phyloP scores from a whole-genome alignment of 768 basidiomycete genomes.

The Suillus variegatus region DNA sequence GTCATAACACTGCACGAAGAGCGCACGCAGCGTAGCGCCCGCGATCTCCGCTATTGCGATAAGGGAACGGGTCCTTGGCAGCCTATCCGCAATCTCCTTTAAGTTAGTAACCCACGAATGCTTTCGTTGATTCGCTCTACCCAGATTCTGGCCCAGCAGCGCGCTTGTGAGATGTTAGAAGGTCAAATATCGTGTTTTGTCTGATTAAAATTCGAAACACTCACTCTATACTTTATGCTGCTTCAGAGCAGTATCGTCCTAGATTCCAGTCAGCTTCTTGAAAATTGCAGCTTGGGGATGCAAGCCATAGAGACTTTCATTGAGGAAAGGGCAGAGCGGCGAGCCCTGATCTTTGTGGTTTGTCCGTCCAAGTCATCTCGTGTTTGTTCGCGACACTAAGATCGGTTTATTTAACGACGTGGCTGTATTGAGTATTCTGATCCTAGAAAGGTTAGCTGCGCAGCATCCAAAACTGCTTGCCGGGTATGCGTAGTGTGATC shows the following conservation, averaged over 20 bases:
- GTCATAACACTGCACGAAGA: neutral
- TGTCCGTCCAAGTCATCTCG: neutral
- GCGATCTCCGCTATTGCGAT: neutral
- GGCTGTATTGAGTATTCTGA: no score
- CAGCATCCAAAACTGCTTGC: no score
- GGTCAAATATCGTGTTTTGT: neutral
- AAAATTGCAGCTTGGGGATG: conserved; percentile 17
- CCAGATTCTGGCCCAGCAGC: neutral
- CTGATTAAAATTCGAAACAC: neutral
- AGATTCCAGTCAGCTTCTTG: conserved; percentile 24
- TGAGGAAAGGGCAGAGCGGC: neutral
- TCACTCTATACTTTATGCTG: conserved; percentile 9
- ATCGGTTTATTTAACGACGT: no score
- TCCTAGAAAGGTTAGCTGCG: no score
- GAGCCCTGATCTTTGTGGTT: neutral
- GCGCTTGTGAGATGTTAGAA: neutral
- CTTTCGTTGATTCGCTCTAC: neutral
- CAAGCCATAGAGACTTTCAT: conserved; percentile 6
- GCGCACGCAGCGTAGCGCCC: neutral
- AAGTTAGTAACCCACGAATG: neutral
- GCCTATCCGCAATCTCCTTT: neutral
- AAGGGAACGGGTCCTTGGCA: neutral
- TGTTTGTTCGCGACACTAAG: no score
- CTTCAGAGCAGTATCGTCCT: conserved; percentile 15
- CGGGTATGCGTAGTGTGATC: no score